Conservation (phyloP, 2,329 filamentous ascomycete species). For the Fusarium devonianum region DNA sequence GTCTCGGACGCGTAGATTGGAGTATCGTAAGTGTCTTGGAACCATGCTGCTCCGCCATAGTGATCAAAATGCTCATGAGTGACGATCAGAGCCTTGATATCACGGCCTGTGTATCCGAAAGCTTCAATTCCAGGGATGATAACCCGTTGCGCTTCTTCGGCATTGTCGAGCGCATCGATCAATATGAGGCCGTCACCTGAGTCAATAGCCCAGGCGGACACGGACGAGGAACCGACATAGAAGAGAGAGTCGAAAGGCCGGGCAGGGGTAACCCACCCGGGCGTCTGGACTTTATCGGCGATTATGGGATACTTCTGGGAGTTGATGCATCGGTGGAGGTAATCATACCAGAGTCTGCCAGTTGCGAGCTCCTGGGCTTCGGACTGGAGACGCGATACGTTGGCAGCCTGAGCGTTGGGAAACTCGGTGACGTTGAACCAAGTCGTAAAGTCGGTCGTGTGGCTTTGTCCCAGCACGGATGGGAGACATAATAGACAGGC, state of each 20-base stretch:
- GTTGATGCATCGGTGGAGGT: conserved; percentile 27
- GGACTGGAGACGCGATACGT: conserved; percentile 20
- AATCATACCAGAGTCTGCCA: conserved; percentile 23
- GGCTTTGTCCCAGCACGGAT: neutral
- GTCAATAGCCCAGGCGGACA: conserved; percentile 40
- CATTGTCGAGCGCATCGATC: conserved; percentile 35
- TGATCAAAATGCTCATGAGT: conserved; percentile 43
- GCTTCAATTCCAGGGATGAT: conserved; percentile 28
- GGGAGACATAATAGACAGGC: neutral
- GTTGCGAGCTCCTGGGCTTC: conserved; percentile 19
- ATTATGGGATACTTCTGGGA: conserved; percentile 27
- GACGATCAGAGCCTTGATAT: conserved; percentile 42
- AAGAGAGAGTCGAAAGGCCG: conserved; percentile 35
- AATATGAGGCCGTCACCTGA: conserved; percentile 39
- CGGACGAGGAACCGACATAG: conserved; percentile 34
- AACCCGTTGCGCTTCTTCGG: conserved; percentile 26
- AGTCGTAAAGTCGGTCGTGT: conserved; percentile 3
- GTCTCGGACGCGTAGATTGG: conserved; percentile 26
- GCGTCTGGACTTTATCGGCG: conserved; percentile 10
- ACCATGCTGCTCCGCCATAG: conserved; percentile 38
- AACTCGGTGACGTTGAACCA: conserved; percentile 26
- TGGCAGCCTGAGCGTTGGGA: conserved; percentile 20
- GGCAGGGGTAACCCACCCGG: conserved; percentile 31
- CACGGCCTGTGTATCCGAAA: conserved; percentile 32
- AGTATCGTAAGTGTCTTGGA: conserved; percentile 34